Conservation (phyloP, 2,329 filamentous ascomycete genomes). For the Raffaelea ambrosiae region DNA sequence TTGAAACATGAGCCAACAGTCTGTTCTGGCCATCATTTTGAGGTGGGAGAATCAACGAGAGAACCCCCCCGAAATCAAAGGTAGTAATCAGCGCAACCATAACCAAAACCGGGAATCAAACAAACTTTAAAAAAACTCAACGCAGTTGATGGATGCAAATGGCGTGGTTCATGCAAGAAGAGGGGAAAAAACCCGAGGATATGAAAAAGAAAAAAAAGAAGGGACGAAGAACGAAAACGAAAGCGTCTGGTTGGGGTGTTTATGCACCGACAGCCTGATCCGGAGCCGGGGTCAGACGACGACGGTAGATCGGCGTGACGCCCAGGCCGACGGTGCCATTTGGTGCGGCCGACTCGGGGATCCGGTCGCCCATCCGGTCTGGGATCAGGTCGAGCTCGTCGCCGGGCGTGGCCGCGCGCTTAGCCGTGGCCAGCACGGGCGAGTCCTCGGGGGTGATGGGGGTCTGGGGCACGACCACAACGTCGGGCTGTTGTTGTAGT, state of each 20-base stretch:
- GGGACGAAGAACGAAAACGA: neutral
- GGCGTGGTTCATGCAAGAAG: neutral
- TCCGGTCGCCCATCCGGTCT: slow-evolving; percentile 52
- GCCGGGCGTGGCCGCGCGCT: slow-evolving; percentile 22
- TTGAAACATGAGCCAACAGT: no score
- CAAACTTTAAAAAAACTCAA: no score
- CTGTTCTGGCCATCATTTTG: no score
- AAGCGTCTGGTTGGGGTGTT: neutral
- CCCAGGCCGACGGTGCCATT: slow-evolving; percentile 2
- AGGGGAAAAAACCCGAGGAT: neutral
- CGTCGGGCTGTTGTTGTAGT: no score
- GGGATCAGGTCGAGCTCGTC: slow-evolving; percentile 53
- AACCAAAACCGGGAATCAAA: no score
- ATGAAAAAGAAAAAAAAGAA: neutral
- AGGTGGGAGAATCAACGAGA: no score
- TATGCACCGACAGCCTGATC: slow-evolving; percentile 21
- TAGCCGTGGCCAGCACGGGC: slow-evolving; percentile 28
- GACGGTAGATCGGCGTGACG: slow-evolving; percentile 12
- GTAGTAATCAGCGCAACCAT: no score
- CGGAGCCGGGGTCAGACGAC: slow-evolving; percentile 38
- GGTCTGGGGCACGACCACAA: slow-evolving; percentile 28
- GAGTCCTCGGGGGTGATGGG: slow-evolving; percentile 21
- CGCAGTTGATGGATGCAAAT: no score
- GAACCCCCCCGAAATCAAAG: no score
- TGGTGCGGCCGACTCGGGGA: slow-evolving; percentile 28